Conservation (phyloP, 1,284 basidiomycete genomes). For the Ganoderma boninense region DNA sequence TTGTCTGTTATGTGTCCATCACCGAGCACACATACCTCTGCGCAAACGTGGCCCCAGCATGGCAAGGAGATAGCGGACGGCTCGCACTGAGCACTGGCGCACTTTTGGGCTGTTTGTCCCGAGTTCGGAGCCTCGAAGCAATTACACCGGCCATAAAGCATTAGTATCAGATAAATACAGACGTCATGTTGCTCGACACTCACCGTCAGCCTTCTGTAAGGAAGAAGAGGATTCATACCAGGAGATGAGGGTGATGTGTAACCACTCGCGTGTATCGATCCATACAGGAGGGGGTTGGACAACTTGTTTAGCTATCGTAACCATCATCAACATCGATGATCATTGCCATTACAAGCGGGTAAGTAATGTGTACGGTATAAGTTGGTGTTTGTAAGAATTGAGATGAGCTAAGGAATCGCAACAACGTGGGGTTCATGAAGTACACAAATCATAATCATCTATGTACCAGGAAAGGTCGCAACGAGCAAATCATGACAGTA, state of each 20-base stretch:
- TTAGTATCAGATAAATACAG: neutral
- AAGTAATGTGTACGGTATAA: neutral
- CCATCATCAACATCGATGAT: neutral
- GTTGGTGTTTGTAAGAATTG: neutral
- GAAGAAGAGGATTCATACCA: neutral
- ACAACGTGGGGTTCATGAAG: neutral
- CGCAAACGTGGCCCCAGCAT: neutral
- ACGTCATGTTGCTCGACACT: neutral
- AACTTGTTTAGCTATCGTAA: neutral
- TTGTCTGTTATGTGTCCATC: constrained; percentile 15
- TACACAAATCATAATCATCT: constrained; percentile 8
- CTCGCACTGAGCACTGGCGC: neutral
- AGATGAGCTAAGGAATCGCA: neutral
- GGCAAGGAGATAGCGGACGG: neutral
- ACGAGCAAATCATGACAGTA: neutral
- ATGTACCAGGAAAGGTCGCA: constrained; percentile 1
- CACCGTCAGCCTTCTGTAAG: neutral
- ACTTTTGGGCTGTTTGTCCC: neutral
- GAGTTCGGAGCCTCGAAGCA: neutral
- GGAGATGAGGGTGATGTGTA: neutral
- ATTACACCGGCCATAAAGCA: neutral
- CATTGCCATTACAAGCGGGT: constrained; percentile 3
- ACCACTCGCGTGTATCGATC: neutral
- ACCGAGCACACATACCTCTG: constrained; percentile 2
- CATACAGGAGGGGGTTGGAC: neutral